Base-by-base conservation (phyloP, 2,329 filamentous ascomycete species). In the Chaetomiaceae sp. region DNA sequence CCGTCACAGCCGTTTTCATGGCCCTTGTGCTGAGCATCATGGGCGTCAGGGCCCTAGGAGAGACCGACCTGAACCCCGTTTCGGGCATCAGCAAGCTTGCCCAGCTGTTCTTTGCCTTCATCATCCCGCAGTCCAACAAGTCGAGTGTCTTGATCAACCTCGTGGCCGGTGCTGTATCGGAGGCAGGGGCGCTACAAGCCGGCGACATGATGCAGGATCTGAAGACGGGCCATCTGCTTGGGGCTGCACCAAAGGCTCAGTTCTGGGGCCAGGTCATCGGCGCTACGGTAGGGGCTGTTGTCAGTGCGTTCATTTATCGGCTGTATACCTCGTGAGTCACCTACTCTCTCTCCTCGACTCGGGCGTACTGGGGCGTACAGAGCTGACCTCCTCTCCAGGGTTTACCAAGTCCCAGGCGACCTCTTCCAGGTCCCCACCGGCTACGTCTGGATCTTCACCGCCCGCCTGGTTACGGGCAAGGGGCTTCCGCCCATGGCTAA, bases 391-490 rank as follows among this genome's bases (percentile, higher is more conserved):
- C 11, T 7, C 16, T 29, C 4, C 40, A 85, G 81, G 30, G 91
- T 96, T 1, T 99, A 99, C 65, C 76, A 84, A 34, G 87, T 99
- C 5, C 94, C 94, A 0, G 89, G 91, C 0, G 85, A 89, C 9
- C 75, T 96, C 48, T 97, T 99, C 68, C 87, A 96, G 65, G 90
- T 96, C 1, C 94, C 94, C 0, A 97, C 94, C 0, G 92, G 85
- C 0, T 96, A 92, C 67, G 91, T 99, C 5, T 99, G 94, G 94
- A 88, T 99, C 48, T 96, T 96, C 69, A 99, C 94, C 0, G 92
- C 94, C 1, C 79, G 94, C 14, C 77, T 99, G 2, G 91, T 99
- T 9, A 97, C 91, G 0, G 94, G 94, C 1, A 81, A 94, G 59
- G 94, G 94, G 0, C 68, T 99, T 37, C 94, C 94, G 0, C 76